phyloP scores from a whole-genome alignment of 306 rosid species.

The Abrus pulchellus region DNA sequence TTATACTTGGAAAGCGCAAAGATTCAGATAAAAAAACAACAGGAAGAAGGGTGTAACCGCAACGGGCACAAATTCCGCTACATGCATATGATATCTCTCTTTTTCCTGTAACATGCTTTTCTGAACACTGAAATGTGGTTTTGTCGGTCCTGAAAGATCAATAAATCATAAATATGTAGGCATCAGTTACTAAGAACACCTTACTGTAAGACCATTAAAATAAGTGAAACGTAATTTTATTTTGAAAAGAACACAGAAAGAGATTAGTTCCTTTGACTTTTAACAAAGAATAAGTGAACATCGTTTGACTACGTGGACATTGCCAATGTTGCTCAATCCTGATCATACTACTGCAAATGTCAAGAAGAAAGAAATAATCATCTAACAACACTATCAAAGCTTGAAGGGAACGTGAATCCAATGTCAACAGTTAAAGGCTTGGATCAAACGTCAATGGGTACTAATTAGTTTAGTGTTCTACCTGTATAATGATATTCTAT shows the following conservation, averaged over 20 bases:
- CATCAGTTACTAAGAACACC: slow-evolving; percentile 1
- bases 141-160: not conserved
- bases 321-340: not conserved
- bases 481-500: not conserved
- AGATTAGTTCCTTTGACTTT: slow-evolving; percentile 11
- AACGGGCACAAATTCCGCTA: no score
- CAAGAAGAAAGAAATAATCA: not conserved
- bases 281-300: not conserved
- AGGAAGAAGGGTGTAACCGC: no score
- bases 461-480: not conserved
- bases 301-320: not conserved
- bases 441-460: not conserved
- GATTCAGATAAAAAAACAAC: no score
- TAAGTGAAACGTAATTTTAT: slow-evolving; percentile 8
- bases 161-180: not conserved
- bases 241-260: not conserved
- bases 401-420: not conserved
- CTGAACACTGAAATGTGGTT: not conserved
- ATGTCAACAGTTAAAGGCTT: not conserved
- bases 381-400: not conserved
- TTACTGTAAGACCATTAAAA: not conserved
- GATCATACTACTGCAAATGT: not conserved
- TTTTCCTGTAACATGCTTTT: slow-evolving; percentile 4
- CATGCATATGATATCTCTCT: no score
- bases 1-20: no score